Conservation (phyloP, 2,329 filamentous ascomycete species). For the Aspergillus jensenii region DNA sequence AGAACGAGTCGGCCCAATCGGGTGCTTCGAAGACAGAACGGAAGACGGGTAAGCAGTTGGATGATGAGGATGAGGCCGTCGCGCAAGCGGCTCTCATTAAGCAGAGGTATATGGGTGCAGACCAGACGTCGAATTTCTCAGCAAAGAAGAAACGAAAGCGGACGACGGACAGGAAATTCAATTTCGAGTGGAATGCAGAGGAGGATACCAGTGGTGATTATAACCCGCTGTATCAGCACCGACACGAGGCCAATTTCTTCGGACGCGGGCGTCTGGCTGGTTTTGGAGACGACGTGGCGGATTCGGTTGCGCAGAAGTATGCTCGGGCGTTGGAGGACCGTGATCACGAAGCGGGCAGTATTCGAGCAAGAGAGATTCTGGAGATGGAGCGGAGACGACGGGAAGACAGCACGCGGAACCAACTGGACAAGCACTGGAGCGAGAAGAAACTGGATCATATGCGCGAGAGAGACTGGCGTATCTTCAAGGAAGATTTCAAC, state of each 20-base stretch:
- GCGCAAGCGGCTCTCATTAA: constrained; percentile 73
- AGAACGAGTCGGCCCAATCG: constrained; percentile 48
- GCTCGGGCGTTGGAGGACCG: constrained; percentile 70
- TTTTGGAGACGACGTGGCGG: constrained; percentile 59
- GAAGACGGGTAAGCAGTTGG: constrained; percentile 44
- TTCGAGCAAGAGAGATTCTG: constrained; percentile 75
- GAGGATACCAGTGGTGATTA: constrained; percentile 87
- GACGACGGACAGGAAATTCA: constrained; percentile 96
- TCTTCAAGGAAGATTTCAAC: constrained; percentile 99
- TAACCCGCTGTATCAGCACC: constrained; percentile 74
- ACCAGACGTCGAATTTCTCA: constrained; percentile 86
- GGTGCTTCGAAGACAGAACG: constrained; percentile 41
- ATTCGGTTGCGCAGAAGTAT: constrained; percentile 54
- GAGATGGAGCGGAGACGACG: constrained; percentile 79
- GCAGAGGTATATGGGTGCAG: constrained; percentile 86
- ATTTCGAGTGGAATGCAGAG: constrained; percentile 95
- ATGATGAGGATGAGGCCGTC: constrained; percentile 57
- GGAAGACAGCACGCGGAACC: constrained; percentile 69
- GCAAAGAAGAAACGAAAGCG: constrained; percentile 93
- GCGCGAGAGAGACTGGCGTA: constrained; percentile 97
- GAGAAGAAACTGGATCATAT: constrained; percentile 91
- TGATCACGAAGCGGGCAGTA: constrained; percentile 72
- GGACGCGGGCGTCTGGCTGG: constrained; percentile 67
- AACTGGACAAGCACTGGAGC: constrained; percentile 90
- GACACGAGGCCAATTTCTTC: constrained; percentile 67